Evolutionary conservation across 345 rosid species (phyloP), one percentile per base, ranked within the genome.

Genomic region (Trapa bicornis): DNA sequence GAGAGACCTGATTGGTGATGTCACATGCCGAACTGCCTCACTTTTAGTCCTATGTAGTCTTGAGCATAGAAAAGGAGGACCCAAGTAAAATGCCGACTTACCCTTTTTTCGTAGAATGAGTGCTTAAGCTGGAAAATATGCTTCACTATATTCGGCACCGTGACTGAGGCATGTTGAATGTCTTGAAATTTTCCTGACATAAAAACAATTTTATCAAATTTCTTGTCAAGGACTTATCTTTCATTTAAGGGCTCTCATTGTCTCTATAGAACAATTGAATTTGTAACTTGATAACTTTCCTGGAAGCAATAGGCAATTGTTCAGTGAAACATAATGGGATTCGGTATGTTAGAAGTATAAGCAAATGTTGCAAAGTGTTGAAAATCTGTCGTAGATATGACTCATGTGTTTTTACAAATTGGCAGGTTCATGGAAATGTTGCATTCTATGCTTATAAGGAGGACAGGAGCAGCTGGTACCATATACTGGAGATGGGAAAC

Each of bases 401-500:
- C 67, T 52, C 61, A 32, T n/a, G 5, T 38, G 14, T 61, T 47
- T 22, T 38, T 0, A 68, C 68, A 33, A 42, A 16, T 50, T 10
- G 37, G 66, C 76, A 89, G 96, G 75, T 78, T 70, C 50, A 63
- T 70, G 5, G 81, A 83, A 66, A 61, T 83, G 29, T n/a, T 82
- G 61, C 54, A 17, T 29, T 79, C 87, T 7, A 78, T 77, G 81
- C 65, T 78, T 48, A 33, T 54, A 11, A 77, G 61, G 66, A 73
- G 74, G 43, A 81, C 62, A 70, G 72, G 69, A 60, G 61, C 79
- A 60, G 61, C 80, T 45, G 72, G 71, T 58, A 53, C 79, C 41
- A 81, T 54, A 68, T 78, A 76, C 64, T 83, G 43, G 43, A 41
- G 43, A 67, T 84, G 81, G 83, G 81, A 86, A 73, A 72, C 29